These are phyloP conservation scores for Panaeolus cyanescens DNA, from an alignment of 768 basidiomycete genomes.

Conservation along the genomic window DNA sequence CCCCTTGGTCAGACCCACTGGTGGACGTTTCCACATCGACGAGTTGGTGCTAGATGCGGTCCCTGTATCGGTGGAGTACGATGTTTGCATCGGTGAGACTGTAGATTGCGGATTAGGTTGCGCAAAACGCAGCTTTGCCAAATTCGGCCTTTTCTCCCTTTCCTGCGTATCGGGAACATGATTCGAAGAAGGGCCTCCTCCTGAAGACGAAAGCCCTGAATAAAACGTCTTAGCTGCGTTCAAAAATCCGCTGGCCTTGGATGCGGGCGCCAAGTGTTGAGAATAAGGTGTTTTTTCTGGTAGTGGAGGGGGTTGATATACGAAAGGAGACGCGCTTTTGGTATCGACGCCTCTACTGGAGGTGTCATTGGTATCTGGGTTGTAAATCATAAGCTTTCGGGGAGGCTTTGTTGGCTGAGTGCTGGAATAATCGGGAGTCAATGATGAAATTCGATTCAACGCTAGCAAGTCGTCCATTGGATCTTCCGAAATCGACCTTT, in stretches of 20 bases:
- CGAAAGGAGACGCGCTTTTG: conserved; percentile 9
- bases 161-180: not conserved
- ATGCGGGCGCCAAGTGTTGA: conserved; percentile 5
- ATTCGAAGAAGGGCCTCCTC: not conserved
- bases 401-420: conserved; percentile 8
- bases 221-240: not conserved
- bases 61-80: conserved; percentile 10
- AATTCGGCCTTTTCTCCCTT: not conserved
- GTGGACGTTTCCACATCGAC: conserved; percentile 33
- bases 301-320: conserved; percentile 32
- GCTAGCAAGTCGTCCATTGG: conserved; percentile 1
- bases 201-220: not conserved
- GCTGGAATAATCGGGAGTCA: conserved; percentile 8
- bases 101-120: not conserved
- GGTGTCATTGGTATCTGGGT: conserved; percentile 13
- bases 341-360: not conserved
- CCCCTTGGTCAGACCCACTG: conserved; percentile 10
- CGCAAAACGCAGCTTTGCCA: not conserved
- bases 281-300: conserved; percentile 16
- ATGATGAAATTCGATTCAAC: not conserved
- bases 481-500: not conserved
- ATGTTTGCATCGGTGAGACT: not conserved
- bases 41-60: conserved; percentile 18
- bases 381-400: conserved; percentile 13
- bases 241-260: not conserved